Conservation (phyloP, 2,329 filamentous ascomycete genomes). For the Alternaria infectoria region DNA sequence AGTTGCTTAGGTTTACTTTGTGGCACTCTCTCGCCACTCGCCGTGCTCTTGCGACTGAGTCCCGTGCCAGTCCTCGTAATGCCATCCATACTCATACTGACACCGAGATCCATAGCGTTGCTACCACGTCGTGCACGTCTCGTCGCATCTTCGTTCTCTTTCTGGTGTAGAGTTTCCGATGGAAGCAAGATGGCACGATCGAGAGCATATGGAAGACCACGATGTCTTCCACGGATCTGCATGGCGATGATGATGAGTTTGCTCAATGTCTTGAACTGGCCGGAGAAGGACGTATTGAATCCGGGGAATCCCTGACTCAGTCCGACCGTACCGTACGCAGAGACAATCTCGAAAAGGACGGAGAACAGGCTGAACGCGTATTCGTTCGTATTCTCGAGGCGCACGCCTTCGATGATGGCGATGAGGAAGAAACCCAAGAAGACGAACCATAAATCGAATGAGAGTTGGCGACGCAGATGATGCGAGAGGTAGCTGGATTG, state of each 20-base stretch:
- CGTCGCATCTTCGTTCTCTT: slow-evolving; percentile 62
- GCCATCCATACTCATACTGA: slow-evolving; percentile 8
- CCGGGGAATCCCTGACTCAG: slow-evolving; percentile 81
- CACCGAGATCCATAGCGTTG: slow-evolving; percentile 21
- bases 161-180: slow-evolving; percentile 67
- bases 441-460: slow-evolving; percentile 97
- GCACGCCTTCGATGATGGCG: slow-evolving; percentile 80
- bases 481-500: slow-evolving; percentile 85
- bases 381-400: slow-evolving; percentile 67
- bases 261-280: slow-evolving; percentile 75
- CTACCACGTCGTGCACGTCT: slow-evolving; percentile 45
- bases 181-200: slow-evolving; percentile 74
- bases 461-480: slow-evolving; percentile 90
- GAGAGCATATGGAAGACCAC: slow-evolving; percentile 69
- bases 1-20: slow-evolving; percentile 22
- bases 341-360: slow-evolving; percentile 52
- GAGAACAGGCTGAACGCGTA: slow-evolving; percentile 59
- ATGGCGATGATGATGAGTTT: slow-evolving; percentile 72
- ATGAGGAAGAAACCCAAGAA: slow-evolving; percentile 94
- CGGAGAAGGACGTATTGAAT: slow-evolving; percentile 80
- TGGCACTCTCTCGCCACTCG: slow-evolving; percentile 12
- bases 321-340: slow-evolving; percentile 80
- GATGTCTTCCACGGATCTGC: slow-evolving; percentile 69
- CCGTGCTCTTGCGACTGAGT: slow-evolving; percentile 23
- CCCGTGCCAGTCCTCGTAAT: slow-evolving; percentile 30